A percentile compares a stretch with the other conserved stretches of the same genome.
phyloP scores from a whole-genome alignment of 2,329 filamentous ascomycete genomes.

The Calycina marina region DNA sequence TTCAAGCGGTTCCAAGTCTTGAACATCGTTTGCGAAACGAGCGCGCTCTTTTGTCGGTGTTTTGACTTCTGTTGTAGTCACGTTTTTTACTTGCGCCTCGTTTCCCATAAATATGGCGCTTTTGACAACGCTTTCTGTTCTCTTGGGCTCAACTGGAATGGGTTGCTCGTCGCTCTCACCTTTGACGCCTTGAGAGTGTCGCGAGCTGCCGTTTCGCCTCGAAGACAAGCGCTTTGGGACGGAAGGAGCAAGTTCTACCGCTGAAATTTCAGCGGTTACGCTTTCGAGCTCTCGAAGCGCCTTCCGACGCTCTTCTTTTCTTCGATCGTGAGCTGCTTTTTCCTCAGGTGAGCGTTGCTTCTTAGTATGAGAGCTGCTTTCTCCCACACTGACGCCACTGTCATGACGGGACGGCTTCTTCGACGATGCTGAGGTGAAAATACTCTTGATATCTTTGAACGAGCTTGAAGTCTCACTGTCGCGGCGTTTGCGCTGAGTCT shows the following conservation, averaged over 20 bases:
- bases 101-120: slow-evolving; percentile 13
- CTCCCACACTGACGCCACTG: slow-evolving; percentile 18
- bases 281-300: slow-evolving; percentile 10
- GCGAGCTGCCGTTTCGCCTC: slow-evolving; percentile 8
- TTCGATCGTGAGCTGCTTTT: slow-evolving; percentile 19
- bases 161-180: slow-evolving; percentile 9
- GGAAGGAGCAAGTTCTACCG: slow-evolving; percentile 2
- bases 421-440: slow-evolving; percentile 8
- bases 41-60: slow-evolving; percentile 10
- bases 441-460: slow-evolving; percentile 4
- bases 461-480: slow-evolving; percentile 12
- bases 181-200: slow-evolving; percentile 7
- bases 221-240: slow-evolving; percentile 6
- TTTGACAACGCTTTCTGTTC: slow-evolving; percentile 17
- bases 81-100: slow-evolving; percentile 14
- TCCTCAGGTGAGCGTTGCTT: slow-evolving; percentile 18
- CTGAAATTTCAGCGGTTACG: slow-evolving; percentile 9
- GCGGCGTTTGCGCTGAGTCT: slow-evolving; percentile 11
- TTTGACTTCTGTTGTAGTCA: slow-evolving; percentile 4
- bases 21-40: slow-evolving; percentile 13
- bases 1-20: slow-evolving; percentile 7
- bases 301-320: slow-evolving; percentile 16
- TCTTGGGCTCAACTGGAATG: slow-evolving; percentile 12
- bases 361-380: slow-evolving; percentile 10
- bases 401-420: slow-evolving; percentile 16